Evolutionary conservation across 75 land plant genomes (phyloP).

Genomic region (Selaginella tamariscina): DNA sequence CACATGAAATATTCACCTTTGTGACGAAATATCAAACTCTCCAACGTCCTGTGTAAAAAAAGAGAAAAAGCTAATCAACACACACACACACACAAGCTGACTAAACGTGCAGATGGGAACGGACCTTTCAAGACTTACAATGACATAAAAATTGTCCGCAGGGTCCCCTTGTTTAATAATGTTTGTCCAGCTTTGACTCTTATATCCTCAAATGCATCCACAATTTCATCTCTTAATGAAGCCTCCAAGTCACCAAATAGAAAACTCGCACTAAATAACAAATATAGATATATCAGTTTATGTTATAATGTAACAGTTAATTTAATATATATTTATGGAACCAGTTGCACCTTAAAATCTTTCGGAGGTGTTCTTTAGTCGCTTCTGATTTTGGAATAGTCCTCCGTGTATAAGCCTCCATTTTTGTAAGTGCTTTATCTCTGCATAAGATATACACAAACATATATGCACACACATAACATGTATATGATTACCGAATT

Average conservation of each 20-base stretch:
- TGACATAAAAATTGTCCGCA: slow-evolving; percentile 28
- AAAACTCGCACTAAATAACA: slow-evolving; percentile 16
- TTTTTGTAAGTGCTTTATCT: slow-evolving; percentile 18
- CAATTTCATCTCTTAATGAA: slow-evolving; percentile 23
- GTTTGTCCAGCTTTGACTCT: slow-evolving; percentile 20
- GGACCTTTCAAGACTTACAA: slow-evolving; percentile 19
- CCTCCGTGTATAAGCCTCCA: slow-evolving; percentile 3
- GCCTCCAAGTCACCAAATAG: slow-evolving; percentile 23
- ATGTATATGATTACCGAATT: slow-evolving; percentile 14
- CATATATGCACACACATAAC: not conserved
- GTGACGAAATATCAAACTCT: slow-evolving; percentile 21
- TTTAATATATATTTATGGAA: not conserved
- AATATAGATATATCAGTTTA: too few relatives aligned
- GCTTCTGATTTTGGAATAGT: slow-evolving; percentile 21
- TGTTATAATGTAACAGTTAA: not conserved
- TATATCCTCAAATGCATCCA: slow-evolving; percentile 24
- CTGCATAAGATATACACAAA: too few relatives aligned
- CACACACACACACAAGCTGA: not conserved
- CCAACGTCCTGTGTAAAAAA: slow-evolving; percentile 25
- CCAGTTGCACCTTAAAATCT: slow-evolving; percentile 23
- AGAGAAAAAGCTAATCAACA: not conserved
- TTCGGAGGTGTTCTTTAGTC: slow-evolving; percentile 25
- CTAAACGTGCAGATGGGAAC: not conserved
- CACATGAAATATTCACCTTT: slow-evolving; percentile 19
- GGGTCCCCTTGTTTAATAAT: slow-evolving; percentile 26